Base-by-base conservation (phyloP, 768 basidiomycete genomes). In the Russula vinacea region DNA sequence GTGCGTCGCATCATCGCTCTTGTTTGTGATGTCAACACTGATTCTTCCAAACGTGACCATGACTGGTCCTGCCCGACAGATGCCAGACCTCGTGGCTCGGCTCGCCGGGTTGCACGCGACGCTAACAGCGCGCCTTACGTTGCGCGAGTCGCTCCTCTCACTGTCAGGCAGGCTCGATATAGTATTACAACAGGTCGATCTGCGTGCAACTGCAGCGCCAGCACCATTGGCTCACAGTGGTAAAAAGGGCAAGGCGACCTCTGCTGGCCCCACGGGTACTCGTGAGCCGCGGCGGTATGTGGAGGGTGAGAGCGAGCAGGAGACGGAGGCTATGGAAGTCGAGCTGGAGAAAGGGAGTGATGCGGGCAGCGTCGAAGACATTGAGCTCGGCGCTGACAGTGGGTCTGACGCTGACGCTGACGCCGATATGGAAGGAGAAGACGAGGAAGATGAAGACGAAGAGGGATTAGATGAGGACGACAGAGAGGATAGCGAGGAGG, bases 141-240 rank as follows among this genome's bases (percentile, higher is more conserved):
- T 98, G 52, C 91, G 97, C 67, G 88, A 93, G 67, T 90, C 87
- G 62, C 80, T 99, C 22, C 79, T 95, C 11, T 85, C 90, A 2
- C 80, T 99, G 47, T 90, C 86, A 64, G 97, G 97, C 32, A 85
- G 93, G 62, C 80, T 98, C 33, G 96, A 98, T 72, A 90, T 94
- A 79, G 92, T 97, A 26, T 81, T 98, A 55, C 89, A 93, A 0
- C 97, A 98, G 73, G 90, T 98, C 60, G 91, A 95, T 73, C 82
- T 94, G 77, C 85, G 95, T 24, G 84, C 90, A 33, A 85, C 89
- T n/a, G 78, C 80, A 16, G 83, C 84, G 13, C 89, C 87, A 24
- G 80, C 84, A 3, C 79, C 83, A 5, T 72, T 86, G 52, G 74
- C 78, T 17, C 75, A 79, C 79, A 67, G 65, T 24, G 58, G 51